phyloP scores from a whole-genome alignment of 768 basidiomycete genomes.

The Dictyophora rubrovolvata region DNA sequence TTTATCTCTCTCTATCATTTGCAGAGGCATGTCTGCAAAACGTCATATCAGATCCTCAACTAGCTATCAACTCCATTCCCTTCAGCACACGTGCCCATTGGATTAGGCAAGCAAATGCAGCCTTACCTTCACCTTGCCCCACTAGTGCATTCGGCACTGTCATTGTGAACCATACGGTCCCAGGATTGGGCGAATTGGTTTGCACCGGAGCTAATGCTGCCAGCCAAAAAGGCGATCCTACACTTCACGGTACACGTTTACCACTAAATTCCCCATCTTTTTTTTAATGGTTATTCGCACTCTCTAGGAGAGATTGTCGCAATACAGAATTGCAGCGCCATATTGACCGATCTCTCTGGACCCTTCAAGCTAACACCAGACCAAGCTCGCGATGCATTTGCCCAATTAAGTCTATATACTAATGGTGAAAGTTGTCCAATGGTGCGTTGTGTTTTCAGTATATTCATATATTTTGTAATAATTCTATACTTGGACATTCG shows the following conservation, averaged over 20 bases:
- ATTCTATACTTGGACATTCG: no score
- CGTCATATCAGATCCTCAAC: background rate
- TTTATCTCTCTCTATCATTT: no score
- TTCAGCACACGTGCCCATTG: background rate
- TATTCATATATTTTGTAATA: no score
- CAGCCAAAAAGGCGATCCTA: background rate
- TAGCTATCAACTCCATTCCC: background rate
- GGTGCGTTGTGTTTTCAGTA: background rate
- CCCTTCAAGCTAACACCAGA: background rate
- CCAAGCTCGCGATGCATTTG: background rate
- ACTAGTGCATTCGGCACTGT: background rate
- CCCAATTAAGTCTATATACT: background rate
- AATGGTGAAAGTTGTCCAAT: slow-evolving; percentile 1
- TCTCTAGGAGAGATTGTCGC: background rate
- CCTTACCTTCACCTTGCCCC: background rate
- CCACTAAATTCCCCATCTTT: background rate
- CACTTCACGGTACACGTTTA: no score
- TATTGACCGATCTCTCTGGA: background rate
- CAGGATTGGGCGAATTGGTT: background rate
- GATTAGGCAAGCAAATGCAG: background rate
- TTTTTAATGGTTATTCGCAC: background rate
- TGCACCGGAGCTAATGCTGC: background rate
- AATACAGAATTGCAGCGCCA: background rate
- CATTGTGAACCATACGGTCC: background rate
- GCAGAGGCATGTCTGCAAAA: no score